Percentiles rank a stretch among this genome's conserved stretches.
phyloP scores from a whole-genome alignment of 768 basidiomycete species.

The Leccinum arenicola region DNA sequence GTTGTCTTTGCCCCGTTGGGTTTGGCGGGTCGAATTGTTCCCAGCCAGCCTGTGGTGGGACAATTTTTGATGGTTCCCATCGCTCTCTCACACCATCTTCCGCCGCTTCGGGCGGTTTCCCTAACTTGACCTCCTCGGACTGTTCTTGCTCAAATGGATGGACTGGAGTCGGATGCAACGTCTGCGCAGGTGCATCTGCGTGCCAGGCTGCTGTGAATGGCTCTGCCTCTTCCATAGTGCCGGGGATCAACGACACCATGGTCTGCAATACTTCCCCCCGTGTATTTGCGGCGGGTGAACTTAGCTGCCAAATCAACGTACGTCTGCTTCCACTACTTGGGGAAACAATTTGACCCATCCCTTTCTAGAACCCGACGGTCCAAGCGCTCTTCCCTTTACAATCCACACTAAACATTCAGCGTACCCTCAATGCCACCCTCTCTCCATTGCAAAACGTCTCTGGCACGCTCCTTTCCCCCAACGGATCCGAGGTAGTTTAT shows the following conservation, averaged over 20 bases:
- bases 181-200: constrained; percentile 64
- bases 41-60: constrained; percentile 74
- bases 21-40: constrained; percentile 74
- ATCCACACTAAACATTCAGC: constrained; percentile 75
- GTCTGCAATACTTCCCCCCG: constrained; percentile 67
- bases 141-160: constrained; percentile 77
- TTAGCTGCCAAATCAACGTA: constrained; percentile 83
- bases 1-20: constrained; percentile 77
- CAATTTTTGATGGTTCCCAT: constrained; percentile 68
- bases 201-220: constrained; percentile 56
- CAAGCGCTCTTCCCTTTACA: constrained; percentile 69
- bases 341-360: not conserved
- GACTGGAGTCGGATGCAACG: constrained; percentile 77
- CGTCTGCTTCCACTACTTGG: constrained; percentile 28
- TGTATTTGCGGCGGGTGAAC: constrained; percentile 77
- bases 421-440: constrained; percentile 66
- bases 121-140: constrained; percentile 62
- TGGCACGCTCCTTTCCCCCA: constrained; percentile 36
- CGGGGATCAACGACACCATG: constrained; percentile 55
- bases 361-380: constrained; percentile 74
- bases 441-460: constrained; percentile 50
- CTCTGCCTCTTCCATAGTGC: constrained; percentile 25
- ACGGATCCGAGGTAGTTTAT: constrained; percentile 54
- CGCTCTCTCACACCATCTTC: constrained; percentile 48
- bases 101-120: constrained; percentile 39